phyloP scores from a whole-genome alignment of 2,329 filamentous ascomycete species.

The Sporothrix brunneoviolacea region DNA sequence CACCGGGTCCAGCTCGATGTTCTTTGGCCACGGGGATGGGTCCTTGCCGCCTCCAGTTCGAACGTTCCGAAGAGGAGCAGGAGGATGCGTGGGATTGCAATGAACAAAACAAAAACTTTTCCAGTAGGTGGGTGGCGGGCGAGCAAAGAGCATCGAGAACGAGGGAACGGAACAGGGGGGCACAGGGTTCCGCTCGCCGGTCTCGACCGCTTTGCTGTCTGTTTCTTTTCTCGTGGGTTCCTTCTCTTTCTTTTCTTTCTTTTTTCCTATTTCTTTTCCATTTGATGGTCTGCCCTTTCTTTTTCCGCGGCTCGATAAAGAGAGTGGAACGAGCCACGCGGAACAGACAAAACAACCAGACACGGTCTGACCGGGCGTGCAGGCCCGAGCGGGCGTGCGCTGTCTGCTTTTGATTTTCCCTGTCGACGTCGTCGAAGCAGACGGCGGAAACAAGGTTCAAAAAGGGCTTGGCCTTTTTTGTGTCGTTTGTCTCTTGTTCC shows the following conservation, averaged over 20 bases:
- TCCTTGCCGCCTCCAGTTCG: too few relatives aligned
- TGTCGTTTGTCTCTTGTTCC: too few relatives aligned
- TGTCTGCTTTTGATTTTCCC: too few relatives aligned
- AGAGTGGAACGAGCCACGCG: conserved; percentile 9
- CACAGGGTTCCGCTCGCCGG: too few relatives aligned
- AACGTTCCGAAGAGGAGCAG: not conserved
- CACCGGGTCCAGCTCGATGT: conserved; percentile 12
- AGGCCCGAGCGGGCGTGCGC: not conserved
- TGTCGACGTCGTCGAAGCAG: too few relatives aligned
- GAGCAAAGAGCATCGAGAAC: conserved; percentile 3
- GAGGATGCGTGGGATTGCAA: not conserved
- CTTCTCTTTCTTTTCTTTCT: not conserved
- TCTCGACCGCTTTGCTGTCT: too few relatives aligned
- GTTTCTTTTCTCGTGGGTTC: not conserved
- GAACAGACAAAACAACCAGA: too few relatives aligned
- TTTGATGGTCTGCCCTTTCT: not conserved
- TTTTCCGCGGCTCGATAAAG: conserved; percentile 12
- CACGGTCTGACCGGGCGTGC: not conserved
- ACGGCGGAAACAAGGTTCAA: too few relatives aligned
- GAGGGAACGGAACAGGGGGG: too few relatives aligned
- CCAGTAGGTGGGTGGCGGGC: not conserved
- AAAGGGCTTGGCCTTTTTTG: too few relatives aligned
- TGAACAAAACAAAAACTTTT: conserved; percentile 22
- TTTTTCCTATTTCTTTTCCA: not conserved
- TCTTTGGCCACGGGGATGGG: not conserved